phyloP scores from a whole-genome alignment of 73 alveolate genomes.

The Loxodes magnus region DNA sequence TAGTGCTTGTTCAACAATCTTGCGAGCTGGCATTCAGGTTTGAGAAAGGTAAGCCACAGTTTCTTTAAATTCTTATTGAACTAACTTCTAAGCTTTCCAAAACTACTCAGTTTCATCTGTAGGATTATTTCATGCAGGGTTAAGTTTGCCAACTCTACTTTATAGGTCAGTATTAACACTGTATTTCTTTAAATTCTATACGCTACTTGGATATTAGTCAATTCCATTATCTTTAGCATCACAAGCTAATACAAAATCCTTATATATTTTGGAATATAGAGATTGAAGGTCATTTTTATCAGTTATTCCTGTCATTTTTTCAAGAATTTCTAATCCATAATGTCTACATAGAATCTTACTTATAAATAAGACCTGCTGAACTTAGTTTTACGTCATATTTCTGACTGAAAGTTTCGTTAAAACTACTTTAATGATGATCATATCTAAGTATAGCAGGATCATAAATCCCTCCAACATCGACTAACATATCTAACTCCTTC shows the following conservation, averaged over 20 bases:
- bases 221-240: slow-evolving; percentile 86
- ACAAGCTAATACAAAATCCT: slow-evolving; percentile 37
- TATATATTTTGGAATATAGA: slow-evolving; percentile 31
- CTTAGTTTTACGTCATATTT: slow-evolving; percentile 39
- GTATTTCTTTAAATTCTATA: slow-evolving; percentile 33
- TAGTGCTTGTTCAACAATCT: slow-evolving; percentile 50
- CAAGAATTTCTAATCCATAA: slow-evolving; percentile 67
- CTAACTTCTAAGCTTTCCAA: slow-evolving; percentile 58
- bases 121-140: slow-evolving; percentile 69
- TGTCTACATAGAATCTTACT: too few relatives aligned
- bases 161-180: slow-evolving; percentile 30
- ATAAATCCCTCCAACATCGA: slow-evolving; percentile 75
- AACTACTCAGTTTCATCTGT: slow-evolving; percentile 40
- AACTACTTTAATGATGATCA: slow-evolving; percentile 79
- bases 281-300: slow-evolving; percentile 22
- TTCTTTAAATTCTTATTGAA: slow-evolving; percentile 55
- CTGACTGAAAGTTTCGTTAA: slow-evolving; percentile 36
- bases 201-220: slow-evolving; percentile 16
- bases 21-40: slow-evolving; percentile 57
- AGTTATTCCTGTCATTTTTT: slow-evolving; percentile 17
- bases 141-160: slow-evolving; percentile 47
- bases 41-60: slow-evolving; percentile 23
- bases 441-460: slow-evolving; percentile 48
- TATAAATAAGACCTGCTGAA: slow-evolving; percentile 78
- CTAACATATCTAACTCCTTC: slow-evolving; percentile 50